phyloP scores from a whole-genome alignment of 148 eudicot species.

The Fagopyrum homotropicum region DNA sequence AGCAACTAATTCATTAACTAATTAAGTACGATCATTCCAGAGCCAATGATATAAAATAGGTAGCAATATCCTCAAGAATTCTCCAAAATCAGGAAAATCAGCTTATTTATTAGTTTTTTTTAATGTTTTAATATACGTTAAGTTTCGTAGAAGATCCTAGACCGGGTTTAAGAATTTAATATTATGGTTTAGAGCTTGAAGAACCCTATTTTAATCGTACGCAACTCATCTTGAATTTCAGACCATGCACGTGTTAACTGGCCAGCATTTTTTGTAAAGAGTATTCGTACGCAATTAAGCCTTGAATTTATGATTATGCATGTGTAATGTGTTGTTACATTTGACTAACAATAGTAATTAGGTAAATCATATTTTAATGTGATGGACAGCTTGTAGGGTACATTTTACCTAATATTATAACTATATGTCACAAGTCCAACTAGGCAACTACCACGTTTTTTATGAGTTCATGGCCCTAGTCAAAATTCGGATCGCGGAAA shows the following conservation, averaged over 20 bases:
- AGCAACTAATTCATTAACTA: background rate
- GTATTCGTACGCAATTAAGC: no score
- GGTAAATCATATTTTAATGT: background rate
- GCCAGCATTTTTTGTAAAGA: no score
- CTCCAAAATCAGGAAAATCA: background rate
- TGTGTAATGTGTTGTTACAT: no score
- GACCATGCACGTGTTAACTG: no score
- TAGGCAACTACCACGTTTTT: background rate
- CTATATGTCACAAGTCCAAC: background rate
- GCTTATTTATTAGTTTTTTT: background rate
- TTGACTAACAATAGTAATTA: no score
- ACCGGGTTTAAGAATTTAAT: background rate
- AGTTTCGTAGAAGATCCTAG: background rate
- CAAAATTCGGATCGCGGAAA: background rate
- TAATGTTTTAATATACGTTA: background rate
- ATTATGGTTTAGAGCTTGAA: no score
- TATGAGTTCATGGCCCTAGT: background rate
- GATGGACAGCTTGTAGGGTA: background rate
- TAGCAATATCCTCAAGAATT: background rate
- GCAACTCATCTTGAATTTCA: no score
- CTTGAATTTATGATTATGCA: no score
- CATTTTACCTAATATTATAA: background rate
- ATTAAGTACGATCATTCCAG: background rate
- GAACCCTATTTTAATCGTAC: no score
- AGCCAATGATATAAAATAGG: background rate